These are phyloP conservation scores for Hypoxylon sp. DNA, from an alignment of 2,329 filamentous ascomycete species.

Conservation along the genomic window DNA sequence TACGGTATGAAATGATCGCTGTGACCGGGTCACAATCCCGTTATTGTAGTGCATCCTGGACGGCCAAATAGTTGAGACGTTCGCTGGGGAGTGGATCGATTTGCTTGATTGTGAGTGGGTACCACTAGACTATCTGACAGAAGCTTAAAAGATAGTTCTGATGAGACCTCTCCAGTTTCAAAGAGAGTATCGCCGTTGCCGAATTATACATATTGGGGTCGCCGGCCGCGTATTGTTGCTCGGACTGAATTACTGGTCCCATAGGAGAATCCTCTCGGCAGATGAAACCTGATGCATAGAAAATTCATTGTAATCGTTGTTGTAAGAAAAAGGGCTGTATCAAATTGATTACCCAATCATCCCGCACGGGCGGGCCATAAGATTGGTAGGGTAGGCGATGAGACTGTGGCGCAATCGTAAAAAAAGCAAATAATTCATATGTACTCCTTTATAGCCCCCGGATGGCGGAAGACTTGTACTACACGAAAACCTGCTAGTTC, in stretches of 20 bases:
- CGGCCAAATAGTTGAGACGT: neutral
- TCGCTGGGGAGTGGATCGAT: neutral
- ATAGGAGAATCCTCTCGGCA: conserved; percentile 14
- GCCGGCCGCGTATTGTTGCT: conserved; percentile 4
- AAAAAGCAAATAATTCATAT: neutral
- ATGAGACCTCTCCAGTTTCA: conserved; percentile 25
- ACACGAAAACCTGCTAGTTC: neutral
- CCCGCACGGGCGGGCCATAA: neutral
- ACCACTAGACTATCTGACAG: neutral
- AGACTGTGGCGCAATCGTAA: neutral
- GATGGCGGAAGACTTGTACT: neutral
- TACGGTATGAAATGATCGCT: neutral
- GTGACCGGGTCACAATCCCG: neutral
- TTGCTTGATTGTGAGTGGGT: neutral
- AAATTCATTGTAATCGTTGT: conserved; percentile 5
- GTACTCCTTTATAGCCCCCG: neutral
- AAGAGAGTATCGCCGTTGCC: conserved; percentile 11
- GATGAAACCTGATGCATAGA: conserved; percentile 27
- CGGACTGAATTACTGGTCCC: neutral
- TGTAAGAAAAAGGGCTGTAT: conserved; percentile 2
- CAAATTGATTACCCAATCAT: conserved; percentile 10
- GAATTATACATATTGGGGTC: conserved; percentile 4
- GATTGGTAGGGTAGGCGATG: neutral
- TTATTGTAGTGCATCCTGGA: neutral
- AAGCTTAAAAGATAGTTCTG: conserved; percentile 8